Base-by-base conservation (phyloP, 1,139 yeast species). In the Meyerozyma smithsonii region DNA sequence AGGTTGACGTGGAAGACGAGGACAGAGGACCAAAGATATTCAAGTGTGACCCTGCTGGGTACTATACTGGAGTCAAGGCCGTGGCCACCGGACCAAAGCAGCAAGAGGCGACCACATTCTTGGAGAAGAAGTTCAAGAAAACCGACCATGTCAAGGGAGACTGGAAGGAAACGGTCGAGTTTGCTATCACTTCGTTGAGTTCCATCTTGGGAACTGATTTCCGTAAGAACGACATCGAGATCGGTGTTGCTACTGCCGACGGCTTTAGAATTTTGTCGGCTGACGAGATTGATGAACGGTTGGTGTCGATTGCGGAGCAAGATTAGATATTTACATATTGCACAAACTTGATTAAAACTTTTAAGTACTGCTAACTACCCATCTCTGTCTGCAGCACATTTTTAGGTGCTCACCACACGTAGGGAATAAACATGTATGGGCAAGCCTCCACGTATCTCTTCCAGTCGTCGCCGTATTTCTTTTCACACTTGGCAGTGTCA, bases 21-120 rank as follows among this genome's bases (percentile, higher is more conserved):
- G 92, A 83, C 59, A 63, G 70, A 45, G 98, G 97, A 0, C 96
- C 98, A n/a, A 80, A 81, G 55, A 73, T 92, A 47, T 88, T 77
- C 69, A 92, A 92, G 67, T 84, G 95, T 51, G 98, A 92, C 62
- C 98, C 98, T 20, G 97, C 98, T 8, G 98, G 98, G 4, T 92
- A 92, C 66, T 92, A 74, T 59, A 84, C 88, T 39, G 94, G 96
- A 28, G 87, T 85, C 49, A 85, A 85, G 65, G 98, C 97, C 1
- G 85, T 90, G 21, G 81, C 97, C 17, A 86, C 97, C 1, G 98
- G 98, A 3, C 97, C 97, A 41, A 92, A 92, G 64, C 97, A 89
- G 65, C 97, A 90, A 60, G 98, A 92, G 64, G 89, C 96, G 32
- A 82, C 84, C 47, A 89, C 96, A 36, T 82, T 84, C 51, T 74